phyloP scores from a whole-genome alignment of 441 rosid genomes.

The Erodium trifolium region DNA sequence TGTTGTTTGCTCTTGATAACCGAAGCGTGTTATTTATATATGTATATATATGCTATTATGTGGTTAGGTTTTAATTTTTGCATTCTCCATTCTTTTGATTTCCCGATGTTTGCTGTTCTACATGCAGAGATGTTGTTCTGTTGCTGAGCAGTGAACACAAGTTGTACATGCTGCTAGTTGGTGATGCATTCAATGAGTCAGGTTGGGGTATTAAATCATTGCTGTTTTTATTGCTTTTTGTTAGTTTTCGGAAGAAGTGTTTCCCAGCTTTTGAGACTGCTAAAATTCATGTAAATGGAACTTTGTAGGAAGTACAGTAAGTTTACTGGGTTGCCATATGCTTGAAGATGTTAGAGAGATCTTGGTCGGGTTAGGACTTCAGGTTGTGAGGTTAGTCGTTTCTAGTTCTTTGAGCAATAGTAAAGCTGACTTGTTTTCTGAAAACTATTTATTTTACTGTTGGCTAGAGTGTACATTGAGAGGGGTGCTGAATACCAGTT shows the following conservation, averaged over 20 bases:
- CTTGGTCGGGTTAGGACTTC: conserved; percentile 70
- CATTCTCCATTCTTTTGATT: background rate
- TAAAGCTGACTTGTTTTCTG: conserved; percentile 17
- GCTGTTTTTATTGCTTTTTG: conserved; percentile 16
- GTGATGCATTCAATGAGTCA: conserved; percentile 45
- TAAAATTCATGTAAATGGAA: conserved; percentile 21
- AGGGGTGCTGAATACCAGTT: conserved; percentile 53
- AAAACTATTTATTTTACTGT: conserved; percentile 16
- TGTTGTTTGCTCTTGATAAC: background rate
- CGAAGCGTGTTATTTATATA: background rate
- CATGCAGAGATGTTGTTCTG: conserved; percentile 62
- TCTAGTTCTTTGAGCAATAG: conserved; percentile 16
- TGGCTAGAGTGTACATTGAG: conserved; percentile 41
- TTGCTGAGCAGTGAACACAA: conserved; percentile 52
- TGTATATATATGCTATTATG: background rate
- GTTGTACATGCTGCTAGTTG: conserved; percentile 64
- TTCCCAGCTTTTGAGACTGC: conserved; percentile 21
- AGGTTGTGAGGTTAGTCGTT: conserved; percentile 62
- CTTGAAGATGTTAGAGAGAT: conserved; percentile 63
- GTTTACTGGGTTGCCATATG: conserved; percentile 50
- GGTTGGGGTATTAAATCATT: conserved; percentile 36
- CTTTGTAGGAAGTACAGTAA: conserved; percentile 52
- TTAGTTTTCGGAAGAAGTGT: conserved; percentile 15
- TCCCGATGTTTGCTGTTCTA: conserved; percentile 12
- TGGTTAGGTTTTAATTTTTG: background rate